Evolutionary conservation across 148 eudicot genomes (phyloP).

Genomic region (Rhododendron kiyosumense): DNA sequence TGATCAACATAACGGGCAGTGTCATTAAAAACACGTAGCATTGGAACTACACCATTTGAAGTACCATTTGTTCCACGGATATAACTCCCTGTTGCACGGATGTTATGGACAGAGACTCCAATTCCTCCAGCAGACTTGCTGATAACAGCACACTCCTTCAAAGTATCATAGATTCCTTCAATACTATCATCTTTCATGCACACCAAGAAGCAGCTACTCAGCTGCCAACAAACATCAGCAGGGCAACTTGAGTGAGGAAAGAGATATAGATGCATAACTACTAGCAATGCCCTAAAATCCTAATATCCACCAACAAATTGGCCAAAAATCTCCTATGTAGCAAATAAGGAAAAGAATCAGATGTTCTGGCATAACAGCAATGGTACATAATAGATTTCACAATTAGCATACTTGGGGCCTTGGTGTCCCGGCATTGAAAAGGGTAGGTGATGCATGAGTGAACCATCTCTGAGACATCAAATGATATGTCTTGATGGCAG

Average conservation of each 20-base stretch:
- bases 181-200: constrained; percentile 97
- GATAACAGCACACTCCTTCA: constrained; percentile 93
- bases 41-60: constrained; percentile 95
- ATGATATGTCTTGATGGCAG: constrained; percentile 80
- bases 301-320: neutral
- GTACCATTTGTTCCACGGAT: constrained; percentile 97
- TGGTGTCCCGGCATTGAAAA: constrained; percentile 92
- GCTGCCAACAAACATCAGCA: constrained; percentile 37
- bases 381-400: neutral
- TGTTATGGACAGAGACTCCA: constrained; percentile 84
- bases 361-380: neutral
- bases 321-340: neutral
- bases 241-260: neutral
- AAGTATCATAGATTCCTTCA: constrained; percentile 88
- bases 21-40: constrained; percentile 93
- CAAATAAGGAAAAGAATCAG: neutral
- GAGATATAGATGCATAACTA: neutral
- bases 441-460: constrained; percentile 99
- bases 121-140: constrained; percentile 99
- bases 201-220: constrained; percentile 93
- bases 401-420: constrained; percentile 70
- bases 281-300: neutral
- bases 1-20: constrained; percentile 99
- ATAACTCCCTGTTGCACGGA: constrained; percentile 95
- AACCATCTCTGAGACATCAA: constrained; percentile 96